These are phyloP conservation scores for Hanseniaspora hatyaiensis DNA, from an alignment of 805 yeast species.

Conservation along the genomic window DNA sequence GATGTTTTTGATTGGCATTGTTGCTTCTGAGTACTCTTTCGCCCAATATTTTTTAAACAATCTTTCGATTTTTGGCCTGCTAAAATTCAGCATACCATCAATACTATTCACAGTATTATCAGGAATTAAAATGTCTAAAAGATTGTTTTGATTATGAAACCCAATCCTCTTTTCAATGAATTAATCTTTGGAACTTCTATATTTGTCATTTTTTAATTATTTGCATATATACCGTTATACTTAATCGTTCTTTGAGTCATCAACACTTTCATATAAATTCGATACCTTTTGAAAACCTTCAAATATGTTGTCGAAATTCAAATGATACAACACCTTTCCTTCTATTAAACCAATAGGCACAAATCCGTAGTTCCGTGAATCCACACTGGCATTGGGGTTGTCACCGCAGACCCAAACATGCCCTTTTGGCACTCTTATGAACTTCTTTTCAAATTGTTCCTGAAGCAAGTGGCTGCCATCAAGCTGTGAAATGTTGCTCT, in stretches of 20 bases:
- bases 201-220: background rate
- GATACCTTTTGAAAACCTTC: conserved; percentile 28
- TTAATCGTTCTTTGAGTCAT: conserved; percentile 34
- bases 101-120: conserved; percentile 46
- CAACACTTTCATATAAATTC: background rate
- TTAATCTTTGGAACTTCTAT: background rate
- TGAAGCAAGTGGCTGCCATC: conserved; percentile 17
- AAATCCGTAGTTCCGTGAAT: conserved; percentile 80
- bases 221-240: conserved; percentile 39
- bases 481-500: conserved; percentile 17
- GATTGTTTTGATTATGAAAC: conserved; percentile 23
- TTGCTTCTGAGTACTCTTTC: conserved; percentile 27
- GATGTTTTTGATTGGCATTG: conserved; percentile 23
- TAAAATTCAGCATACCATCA: conserved; percentile 24
- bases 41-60: conserved; percentile 26
- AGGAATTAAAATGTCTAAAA: conserved; percentile 58
- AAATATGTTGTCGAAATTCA: conserved; percentile 41
- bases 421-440: conserved; percentile 75
- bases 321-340: conserved; percentile 75
- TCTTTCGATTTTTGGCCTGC: conserved; percentile 29
- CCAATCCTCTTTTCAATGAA: conserved; percentile 10
- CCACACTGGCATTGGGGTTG: conserved; percentile 73
- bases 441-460: conserved; percentile 32
- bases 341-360: conserved; percentile 77
- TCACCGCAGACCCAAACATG: conserved; percentile 98